Percentiles rank a stretch among this genome's conserved stretches.
Conservation (phyloP, 2,329 filamentous ascomycete species). For the Xylariaceae sp. region DNA sequence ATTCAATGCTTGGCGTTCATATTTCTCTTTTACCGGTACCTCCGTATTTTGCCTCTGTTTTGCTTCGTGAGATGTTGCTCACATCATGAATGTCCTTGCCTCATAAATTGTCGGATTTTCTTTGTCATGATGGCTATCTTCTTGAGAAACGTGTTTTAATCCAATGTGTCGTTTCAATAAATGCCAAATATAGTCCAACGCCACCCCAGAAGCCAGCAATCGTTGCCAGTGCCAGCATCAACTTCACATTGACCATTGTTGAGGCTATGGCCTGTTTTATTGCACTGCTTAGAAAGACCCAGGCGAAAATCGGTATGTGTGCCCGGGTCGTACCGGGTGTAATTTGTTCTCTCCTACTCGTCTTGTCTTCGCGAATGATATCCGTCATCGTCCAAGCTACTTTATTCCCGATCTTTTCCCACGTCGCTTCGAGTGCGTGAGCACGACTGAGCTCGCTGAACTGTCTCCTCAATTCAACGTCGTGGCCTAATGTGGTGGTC, state of each 20-base stretch:
- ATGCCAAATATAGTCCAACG: constrained; percentile 48
- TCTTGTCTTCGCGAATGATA: constrained; percentile 44
- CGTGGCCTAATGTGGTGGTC: constrained; percentile 47
- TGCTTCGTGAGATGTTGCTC: too few species aligned
- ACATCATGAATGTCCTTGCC: too few species aligned
- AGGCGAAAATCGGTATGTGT: neutral
- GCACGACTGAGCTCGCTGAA: constrained; percentile 50
- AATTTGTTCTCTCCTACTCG: neutral
- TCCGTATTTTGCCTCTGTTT: too few species aligned
- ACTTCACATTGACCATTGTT: constrained; percentile 41
- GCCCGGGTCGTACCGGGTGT: neutral
- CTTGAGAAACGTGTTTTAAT: constrained; percentile 19
- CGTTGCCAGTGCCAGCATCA: constrained; percentile 44
- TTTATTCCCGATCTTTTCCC: constrained; percentile 70
- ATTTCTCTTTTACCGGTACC: too few species aligned
- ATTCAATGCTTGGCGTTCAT: too few species aligned
- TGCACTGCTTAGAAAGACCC: neutral
- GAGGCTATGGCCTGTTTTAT: constrained; percentile 26
- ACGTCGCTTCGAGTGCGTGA: constrained; percentile 63
- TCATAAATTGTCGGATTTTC: neutral
- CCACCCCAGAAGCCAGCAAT: constrained; percentile 50
- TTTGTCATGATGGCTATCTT: neutral
- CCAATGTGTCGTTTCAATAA: constrained; percentile 46
- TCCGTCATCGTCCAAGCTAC: constrained; percentile 64
- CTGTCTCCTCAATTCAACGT: constrained; percentile 40